Evolutionary conservation across 2,329 filamentous ascomycete species (phyloP), one percentile per base, ranked within the genome.

Genomic region (Verticillium nubilum): DNA sequence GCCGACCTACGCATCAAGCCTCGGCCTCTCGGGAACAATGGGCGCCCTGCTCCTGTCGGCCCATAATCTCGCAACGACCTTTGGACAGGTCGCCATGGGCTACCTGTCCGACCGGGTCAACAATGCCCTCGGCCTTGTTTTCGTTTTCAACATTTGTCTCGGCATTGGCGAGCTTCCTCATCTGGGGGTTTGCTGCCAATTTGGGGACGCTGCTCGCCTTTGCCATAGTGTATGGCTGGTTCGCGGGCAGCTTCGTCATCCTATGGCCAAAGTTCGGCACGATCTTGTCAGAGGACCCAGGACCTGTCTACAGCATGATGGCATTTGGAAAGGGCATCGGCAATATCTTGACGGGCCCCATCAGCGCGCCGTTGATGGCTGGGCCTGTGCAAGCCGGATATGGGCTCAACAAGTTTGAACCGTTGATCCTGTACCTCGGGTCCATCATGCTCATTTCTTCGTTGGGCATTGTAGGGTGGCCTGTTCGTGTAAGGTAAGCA

Each of bases 161-260:
- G 0, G 76, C 77, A 0, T 58, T 82, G 0, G 76, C 79, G 0
- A 76, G 79, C 0, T 77, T 86, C 50, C 67, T 83, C 0, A 69
- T 86, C 28, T 86, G 84, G 84, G 84, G 83, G 0, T 67, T 85
- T 17, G 76, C 78, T 3, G 74, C 71, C 1, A 72, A 73, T 1
- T 69, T 78, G 7, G 75, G 73, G 1, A 66, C 79, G 1, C 70
- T 86, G 2, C 71, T 78, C 0, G 64, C 79, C 1, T 87, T 86
- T 64, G 76, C 80, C 4, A 67, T 85, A 2, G 69, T 77, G 0
- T 87, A 82, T 64, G 85, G 84, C 1, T 80, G 84, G 69, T 86
- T 86, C 58, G 82, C 83, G 0, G 78, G 82, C 4, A 67, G 62
- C 0, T 72, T 66, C 58, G 62, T 63, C 2, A 61, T 68, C 10